Base-by-base conservation (phyloP, 768 basidiomycete species). In the Pluteus cervinus region DNA sequence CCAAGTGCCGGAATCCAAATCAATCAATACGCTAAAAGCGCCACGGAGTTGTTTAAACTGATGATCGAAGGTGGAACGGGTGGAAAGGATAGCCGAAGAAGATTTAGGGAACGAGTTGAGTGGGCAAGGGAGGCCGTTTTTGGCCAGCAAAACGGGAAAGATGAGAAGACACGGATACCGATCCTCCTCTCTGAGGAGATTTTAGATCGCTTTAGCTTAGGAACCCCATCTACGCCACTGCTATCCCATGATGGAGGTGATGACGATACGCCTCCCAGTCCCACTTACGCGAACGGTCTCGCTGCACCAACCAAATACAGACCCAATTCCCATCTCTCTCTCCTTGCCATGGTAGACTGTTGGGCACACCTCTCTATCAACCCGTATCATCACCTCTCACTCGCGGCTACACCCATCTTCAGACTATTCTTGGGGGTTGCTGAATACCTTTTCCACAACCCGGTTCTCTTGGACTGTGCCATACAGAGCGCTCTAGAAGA, bases 311-410 rank as follows among this genome's bases (percentile, higher is more conserved):
- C 45, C 4, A 46, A 50, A 46, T 69, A 71, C 42, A 63, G 71
- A 6, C 75, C 76, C 6, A 97, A 98, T 56, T 93, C 90, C 1
- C 94, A 99, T 56, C 77, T 98, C 39, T 82, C 89, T 7, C 71
- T 99, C 6, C 76, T 98, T 33, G 92, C 93, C 11, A 98, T 99
- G 92, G 96, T 97, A 14, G 96, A 99, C 60, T 93, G 88, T 51
- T 99, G 96, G 96, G 84, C 88, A 6, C 74, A 76, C 35, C 76
- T 98, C 36, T 65, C 69, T 0, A 92, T 96, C 53, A 76, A 86
- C 37, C 96, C 96, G 0, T 94, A 87, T 55, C 79, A 76, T 23
- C 93, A 98, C 63, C 79, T 98, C 44, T 75, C 83, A 6, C 78
- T 98, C 30, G 94, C 94, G 0, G 94, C 92, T 6, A 99, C 93